These are phyloP conservation scores for Colletotrichum euphorbiae DNA, from an alignment of 2,329 filamentous ascomycete species.

Conservation along the genomic window DNA sequence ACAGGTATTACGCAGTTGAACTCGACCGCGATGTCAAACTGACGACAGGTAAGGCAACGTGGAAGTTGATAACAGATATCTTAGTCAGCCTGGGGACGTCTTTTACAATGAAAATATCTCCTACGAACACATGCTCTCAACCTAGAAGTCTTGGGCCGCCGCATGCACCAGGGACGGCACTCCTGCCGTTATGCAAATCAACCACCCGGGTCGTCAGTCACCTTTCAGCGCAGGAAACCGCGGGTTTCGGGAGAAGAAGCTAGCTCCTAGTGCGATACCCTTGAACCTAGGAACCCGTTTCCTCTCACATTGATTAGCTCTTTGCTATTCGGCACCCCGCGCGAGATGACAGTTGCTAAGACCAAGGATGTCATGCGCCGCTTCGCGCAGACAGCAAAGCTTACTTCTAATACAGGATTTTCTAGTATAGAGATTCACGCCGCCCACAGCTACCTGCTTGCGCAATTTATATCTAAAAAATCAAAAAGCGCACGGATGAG, in stretches of 20 bases:
- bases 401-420: slow-evolving; percentile 60
- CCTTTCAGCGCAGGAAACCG: slow-evolving; percentile 52
- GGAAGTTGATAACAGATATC: slow-evolving; percentile 53
- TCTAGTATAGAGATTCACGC: slow-evolving; percentile 59
- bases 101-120: slow-evolving; percentile 48
- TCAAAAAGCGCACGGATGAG: slow-evolving; percentile 64
- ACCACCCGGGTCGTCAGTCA: slow-evolving; percentile 61
- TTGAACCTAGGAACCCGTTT: slow-evolving; percentile 55
- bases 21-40: background rate
- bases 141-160: slow-evolving; percentile 54
- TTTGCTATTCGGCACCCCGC: slow-evolving; percentile 64
- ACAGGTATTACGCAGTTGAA: slow-evolving; percentile 49
- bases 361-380: slow-evolving; percentile 63
- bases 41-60: slow-evolving; percentile 54
- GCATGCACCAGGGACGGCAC: slow-evolving; percentile 49
- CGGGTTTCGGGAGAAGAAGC: slow-evolving; percentile 50
- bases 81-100: slow-evolving; percentile 51
- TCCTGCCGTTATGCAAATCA: slow-evolving; percentile 57
- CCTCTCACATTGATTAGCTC: slow-evolving; percentile 47
- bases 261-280: slow-evolving; percentile 58
- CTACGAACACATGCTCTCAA: slow-evolving; percentile 45
- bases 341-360: slow-evolving; percentile 66
- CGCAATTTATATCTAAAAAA: slow-evolving; percentile 65
- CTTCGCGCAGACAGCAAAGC: slow-evolving; percentile 64
- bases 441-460: slow-evolving; percentile 68